Conservation (phyloP, 2,329 filamentous ascomycete genomes). For the Scedosporium apiospermum region DNA sequence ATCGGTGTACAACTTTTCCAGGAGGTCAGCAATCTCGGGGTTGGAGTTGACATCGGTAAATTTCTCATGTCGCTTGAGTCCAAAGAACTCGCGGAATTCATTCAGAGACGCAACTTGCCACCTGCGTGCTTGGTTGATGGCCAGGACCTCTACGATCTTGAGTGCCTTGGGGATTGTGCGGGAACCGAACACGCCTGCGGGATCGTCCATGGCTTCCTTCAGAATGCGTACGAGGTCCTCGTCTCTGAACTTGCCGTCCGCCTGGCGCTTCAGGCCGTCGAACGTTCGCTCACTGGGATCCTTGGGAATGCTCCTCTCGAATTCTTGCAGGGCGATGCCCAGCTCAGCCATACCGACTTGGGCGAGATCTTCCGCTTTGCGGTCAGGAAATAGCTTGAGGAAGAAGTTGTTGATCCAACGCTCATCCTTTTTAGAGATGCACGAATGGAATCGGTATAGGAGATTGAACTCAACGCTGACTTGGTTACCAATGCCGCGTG, state of each 20-base stretch:
- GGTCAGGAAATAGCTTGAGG: conserved; percentile 29
- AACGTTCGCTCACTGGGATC: conserved; percentile 40
- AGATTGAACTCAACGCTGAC: conserved; percentile 61
- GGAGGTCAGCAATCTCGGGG: conserved; percentile 41
- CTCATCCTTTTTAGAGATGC: conserved; percentile 50
- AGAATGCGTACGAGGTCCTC: conserved; percentile 47
- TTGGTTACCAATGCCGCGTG: conserved; percentile 53
- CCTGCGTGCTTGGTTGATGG: conserved; percentile 50
- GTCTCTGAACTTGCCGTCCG: conserved; percentile 44
- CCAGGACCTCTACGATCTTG: conserved; percentile 51
- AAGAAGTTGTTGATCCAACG: conserved; percentile 50
- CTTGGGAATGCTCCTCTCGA: conserved; percentile 27
- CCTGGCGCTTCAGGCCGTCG: conserved; percentile 34
- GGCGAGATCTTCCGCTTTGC: conserved; percentile 19
- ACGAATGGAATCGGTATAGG: conserved; percentile 56
- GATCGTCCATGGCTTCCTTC: conserved; percentile 50
- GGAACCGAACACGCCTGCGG: conserved; percentile 49
- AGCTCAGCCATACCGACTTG: conserved; percentile 27
- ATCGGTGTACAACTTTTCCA: conserved; percentile 51
- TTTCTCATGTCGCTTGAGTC: conserved; percentile 42
- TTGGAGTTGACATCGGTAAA: conserved; percentile 52
- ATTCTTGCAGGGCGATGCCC: conserved; percentile 23
- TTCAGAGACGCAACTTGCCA: conserved; percentile 55
- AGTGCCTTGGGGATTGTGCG: conserved; percentile 49
- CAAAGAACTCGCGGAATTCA: conserved; percentile 56